These are phyloP conservation scores for Chalaropsis thielavioides DNA, from an alignment of 2,329 filamentous ascomycete species.

Conservation along the genomic window DNA sequence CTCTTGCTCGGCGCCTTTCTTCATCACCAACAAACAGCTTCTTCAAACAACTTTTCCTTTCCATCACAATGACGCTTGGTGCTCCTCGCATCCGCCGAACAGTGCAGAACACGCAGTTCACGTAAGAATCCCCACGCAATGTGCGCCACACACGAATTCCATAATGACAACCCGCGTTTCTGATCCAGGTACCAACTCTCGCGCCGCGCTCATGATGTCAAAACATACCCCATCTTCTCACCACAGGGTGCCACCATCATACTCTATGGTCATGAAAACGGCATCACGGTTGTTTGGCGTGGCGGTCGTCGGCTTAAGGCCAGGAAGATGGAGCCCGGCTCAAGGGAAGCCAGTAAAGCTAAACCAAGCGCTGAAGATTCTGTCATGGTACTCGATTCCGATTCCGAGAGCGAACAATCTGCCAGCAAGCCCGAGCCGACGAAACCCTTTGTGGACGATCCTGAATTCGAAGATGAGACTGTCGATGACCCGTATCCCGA, in stretches of 20 bases:
- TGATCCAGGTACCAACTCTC: conserved; percentile 42
- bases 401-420: conserved; percentile 33
- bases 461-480: conserved; percentile 43
- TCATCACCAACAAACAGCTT: not conserved
- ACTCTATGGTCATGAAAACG: conserved; percentile 49
- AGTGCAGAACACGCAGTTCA: conserved; percentile 35
- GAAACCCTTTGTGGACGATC: conserved; percentile 35
- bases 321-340: conserved; percentile 19
- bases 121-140: conserved; percentile 25
- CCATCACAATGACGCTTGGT: conserved; percentile 24
- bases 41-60: not conserved
- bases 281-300: conserved; percentile 46
- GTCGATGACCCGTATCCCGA: conserved; percentile 38
- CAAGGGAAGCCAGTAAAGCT: conserved; percentile 25
- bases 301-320: conserved; percentile 46
- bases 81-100: conserved; percentile 33
- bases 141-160: not conserved
- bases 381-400: conserved; percentile 45
- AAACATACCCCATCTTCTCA: conserved; percentile 46
- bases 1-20: not conserved
- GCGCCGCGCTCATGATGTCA: conserved; percentile 43
- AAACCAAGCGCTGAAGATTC: conserved; percentile 40
- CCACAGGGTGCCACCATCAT: conserved; percentile 49
- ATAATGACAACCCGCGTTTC: conserved; percentile 8
- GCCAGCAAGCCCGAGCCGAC: conserved; percentile 21